Evolutionary conservation across 345 rosid species (phyloP).

Genomic region (Rhizophora mangle): DNA sequence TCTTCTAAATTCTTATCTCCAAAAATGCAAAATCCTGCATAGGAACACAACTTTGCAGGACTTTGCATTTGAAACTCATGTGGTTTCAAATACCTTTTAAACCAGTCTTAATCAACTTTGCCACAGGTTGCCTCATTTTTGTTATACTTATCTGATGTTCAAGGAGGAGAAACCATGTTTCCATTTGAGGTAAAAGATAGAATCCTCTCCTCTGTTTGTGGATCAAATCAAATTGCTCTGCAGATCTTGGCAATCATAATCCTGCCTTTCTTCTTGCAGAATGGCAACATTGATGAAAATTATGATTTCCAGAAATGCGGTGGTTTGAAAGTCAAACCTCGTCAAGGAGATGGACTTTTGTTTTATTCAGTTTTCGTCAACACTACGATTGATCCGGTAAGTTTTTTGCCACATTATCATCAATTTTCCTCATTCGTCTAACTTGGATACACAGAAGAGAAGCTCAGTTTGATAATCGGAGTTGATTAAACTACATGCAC

Average conservation of each 20-base stretch:
- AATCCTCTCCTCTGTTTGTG: conserved; percentile 5
- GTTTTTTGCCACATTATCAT: conserved; percentile 4
- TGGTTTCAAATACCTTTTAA: neutral
- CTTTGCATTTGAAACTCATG: neutral
- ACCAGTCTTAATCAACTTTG: neutral
- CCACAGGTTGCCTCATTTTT: conserved; percentile 57
- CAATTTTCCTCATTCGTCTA: neutral
- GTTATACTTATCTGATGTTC: conserved; percentile 57
- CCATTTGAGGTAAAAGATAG: conserved; percentile 54
- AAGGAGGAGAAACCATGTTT: conserved; percentile 69
- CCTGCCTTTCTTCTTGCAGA: conserved; percentile 34
- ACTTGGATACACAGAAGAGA: neutral
- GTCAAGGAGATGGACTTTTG: conserved; percentile 58
- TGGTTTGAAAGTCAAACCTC: conserved; percentile 63
- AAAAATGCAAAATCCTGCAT: neutral
- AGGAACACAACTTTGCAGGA: neutral
- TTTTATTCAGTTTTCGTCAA: conserved; percentile 62
- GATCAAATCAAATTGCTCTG: neutral
- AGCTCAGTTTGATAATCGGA: too few species aligned
- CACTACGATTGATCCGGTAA: conserved; percentile 52
- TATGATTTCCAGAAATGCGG: conserved; percentile 46
- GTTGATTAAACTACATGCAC: too few species aligned
- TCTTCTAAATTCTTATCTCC: neutral
- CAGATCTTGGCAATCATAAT: conserved; percentile 1
- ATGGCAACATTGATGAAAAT: conserved; percentile 38